A percentile compares a stretch with the other conserved stretches of the same genome.
Conservation (phyloP, 2,329 filamentous ascomycete genomes). For the Xylaria digitata region DNA sequence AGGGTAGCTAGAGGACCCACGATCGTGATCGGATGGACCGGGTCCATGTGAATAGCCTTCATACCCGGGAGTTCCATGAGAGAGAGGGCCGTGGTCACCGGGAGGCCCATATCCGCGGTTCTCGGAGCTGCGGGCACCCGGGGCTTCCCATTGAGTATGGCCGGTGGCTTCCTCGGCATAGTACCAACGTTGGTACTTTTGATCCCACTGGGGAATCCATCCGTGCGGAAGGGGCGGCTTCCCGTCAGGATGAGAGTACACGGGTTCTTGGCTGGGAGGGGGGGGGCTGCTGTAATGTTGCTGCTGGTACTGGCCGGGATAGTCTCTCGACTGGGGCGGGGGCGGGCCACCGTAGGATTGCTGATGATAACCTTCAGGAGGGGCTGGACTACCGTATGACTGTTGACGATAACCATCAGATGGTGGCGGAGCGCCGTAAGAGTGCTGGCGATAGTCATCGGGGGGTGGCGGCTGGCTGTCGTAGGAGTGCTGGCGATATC, state of each 20-base stretch:
- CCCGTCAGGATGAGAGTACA: constrained; percentile 51
- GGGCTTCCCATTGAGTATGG: constrained; percentile 72
- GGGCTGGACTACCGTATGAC: constrained; percentile 1
- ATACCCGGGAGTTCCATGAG: constrained; percentile 29
- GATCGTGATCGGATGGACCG: constrained; percentile 29
- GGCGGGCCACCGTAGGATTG: constrained; percentile 8
- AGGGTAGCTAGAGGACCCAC: constrained; percentile 35
- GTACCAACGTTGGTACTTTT: constrained; percentile 70
- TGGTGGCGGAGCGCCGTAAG: constrained; percentile 7
- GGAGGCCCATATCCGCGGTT: constrained; percentile 37
- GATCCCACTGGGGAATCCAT: constrained; percentile 73
- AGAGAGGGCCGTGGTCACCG: constrained; percentile 41
- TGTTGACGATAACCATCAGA: neutral
- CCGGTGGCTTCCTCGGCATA: constrained; percentile 72
- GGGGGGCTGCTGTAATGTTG: constrained; percentile 37
- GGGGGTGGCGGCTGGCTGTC: constrained; percentile 8
- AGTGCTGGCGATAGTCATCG: neutral
- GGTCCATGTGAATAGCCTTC: constrained; percentile 37
- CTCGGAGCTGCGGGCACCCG: constrained; percentile 47
- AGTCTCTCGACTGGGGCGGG: constrained; percentile 27
- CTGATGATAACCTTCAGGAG: neutral
- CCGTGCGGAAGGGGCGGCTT: constrained; percentile 67
- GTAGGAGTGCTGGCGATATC: constrained; percentile 18
- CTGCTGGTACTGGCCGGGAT: constrained; percentile 38
- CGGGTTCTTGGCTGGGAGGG: constrained; percentile 41